These are phyloP conservation scores for Mycotypha africana DNA, from an alignment of 371 early-diverging fungal genomes.

Conservation along the genomic window DNA sequence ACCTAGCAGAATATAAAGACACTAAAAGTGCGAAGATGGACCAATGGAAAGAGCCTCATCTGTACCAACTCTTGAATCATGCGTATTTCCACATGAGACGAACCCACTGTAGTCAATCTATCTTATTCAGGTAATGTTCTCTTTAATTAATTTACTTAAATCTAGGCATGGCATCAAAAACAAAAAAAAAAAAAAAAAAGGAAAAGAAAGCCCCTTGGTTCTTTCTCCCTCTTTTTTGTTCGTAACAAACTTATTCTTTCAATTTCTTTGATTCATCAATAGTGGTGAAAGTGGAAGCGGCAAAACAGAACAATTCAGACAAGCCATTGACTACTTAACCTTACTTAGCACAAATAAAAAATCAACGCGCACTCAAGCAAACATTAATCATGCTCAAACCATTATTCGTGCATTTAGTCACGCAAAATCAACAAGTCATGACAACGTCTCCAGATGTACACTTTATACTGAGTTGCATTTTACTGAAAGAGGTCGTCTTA, in stretches of 20 bases:
- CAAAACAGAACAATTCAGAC: conserved; percentile 66
- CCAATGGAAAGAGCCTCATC: conserved; percentile 52
- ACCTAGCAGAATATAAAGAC: conserved; percentile 32
- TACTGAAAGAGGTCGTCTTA: conserved; percentile 76
- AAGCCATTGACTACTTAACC: conserved; percentile 62
- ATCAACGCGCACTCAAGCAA: conserved; percentile 69
- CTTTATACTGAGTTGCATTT: conserved; percentile 86
- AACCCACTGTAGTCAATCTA: conserved; percentile 75
- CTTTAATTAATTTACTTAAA: too few relatives aligned
- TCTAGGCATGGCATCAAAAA: too few relatives aligned
- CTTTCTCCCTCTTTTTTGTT: not conserved
- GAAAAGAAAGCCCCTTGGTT: not conserved
- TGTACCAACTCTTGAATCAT: conserved; percentile 67
- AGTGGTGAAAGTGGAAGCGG: conserved; percentile 90
- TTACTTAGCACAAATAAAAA: conserved; percentile 72
- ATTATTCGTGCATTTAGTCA: conserved; percentile 79
- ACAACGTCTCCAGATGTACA: conserved; percentile 82
- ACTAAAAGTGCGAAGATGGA: conserved; percentile 40
- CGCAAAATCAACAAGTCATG: conserved; percentile 69
- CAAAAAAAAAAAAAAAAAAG: too few relatives aligned
- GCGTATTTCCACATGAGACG: conserved; percentile 74
- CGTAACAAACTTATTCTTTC: conserved; percentile 1
- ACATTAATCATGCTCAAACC: conserved; percentile 61
- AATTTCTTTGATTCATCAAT: conserved; percentile 6
- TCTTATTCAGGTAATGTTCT: conserved; percentile 54